These are phyloP conservation scores for Logfia minima DNA, from an alignment of 129 eudicot genomes.

Conservation along the genomic window DNA sequence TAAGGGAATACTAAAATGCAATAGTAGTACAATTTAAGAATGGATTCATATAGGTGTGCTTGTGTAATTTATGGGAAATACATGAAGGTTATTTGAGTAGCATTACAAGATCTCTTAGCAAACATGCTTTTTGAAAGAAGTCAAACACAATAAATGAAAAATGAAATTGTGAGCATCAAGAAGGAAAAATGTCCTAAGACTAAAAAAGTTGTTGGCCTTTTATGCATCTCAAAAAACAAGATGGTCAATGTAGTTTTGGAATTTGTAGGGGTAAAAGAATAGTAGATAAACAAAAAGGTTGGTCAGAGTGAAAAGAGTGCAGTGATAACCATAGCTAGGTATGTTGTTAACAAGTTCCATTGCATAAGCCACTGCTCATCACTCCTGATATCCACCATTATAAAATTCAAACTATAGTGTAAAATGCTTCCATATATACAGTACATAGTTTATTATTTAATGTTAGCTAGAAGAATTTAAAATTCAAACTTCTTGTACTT, in stretches of 20 bases:
- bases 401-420: background rate
- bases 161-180: slow-evolving; percentile 28
- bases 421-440: background rate
- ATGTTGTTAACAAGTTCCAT: slow-evolving; percentile 35
- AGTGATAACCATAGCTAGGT: slow-evolving; percentile 38
- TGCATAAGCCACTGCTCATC: background rate
- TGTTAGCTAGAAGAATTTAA: too few relatives aligned
- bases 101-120: slow-evolving; percentile 5
- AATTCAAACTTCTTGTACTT: background rate
- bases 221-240: slow-evolving; percentile 40
- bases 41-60: background rate
- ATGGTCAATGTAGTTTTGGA: slow-evolving; percentile 42
- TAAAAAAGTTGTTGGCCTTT: slow-evolving; percentile 38
- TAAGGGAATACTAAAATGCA: background rate
- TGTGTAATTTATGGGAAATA: background rate
- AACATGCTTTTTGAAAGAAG: slow-evolving; percentile 23
- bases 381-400: slow-evolving; percentile 13
- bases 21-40: background rate
- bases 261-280: slow-evolving; percentile 36
- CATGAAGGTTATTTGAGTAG: background rate
- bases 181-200: slow-evolving; percentile 9
- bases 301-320: slow-evolving; percentile 34
- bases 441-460: background rate
- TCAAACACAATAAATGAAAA: slow-evolving; percentile 35
- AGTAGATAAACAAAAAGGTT: slow-evolving; percentile 37